A percentile compares a stretch with the other conserved stretches of the same genome.
These are phyloP conservation scores for Arabis hirsuta DNA, from an alignment of 345 rosid genomes.

Conservation along the genomic window DNA sequence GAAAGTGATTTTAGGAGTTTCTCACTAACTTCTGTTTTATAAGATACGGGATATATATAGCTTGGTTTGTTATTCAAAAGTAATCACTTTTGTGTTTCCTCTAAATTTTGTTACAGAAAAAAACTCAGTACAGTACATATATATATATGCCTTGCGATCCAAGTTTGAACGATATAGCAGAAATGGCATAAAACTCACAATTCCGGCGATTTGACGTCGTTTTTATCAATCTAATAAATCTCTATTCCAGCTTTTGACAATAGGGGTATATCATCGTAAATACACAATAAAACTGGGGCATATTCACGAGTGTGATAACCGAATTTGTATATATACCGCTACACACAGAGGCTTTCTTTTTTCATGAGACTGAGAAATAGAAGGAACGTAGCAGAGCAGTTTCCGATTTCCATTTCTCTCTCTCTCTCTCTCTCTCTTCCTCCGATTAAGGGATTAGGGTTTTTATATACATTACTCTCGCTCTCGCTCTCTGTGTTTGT, in stretches of 20 bases:
- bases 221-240: too few relatives aligned
- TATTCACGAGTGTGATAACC: neutral
- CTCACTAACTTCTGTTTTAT: too few relatives aligned
- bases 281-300: neutral
- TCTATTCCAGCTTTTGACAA: neutral
- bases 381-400: slow-evolving; percentile 65
- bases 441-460: slow-evolving; percentile 54
- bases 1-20: too few relatives aligned
- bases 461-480: slow-evolving; percentile 4
- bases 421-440: slow-evolving; percentile 32
- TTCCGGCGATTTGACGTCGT: too few relatives aligned
- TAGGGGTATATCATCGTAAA: slow-evolving; percentile 18
- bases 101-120: slow-evolving; percentile 2
- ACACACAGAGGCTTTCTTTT: slow-evolving; percentile 26
- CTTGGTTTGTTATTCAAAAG: neutral
- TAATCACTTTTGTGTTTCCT: neutral
- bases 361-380: slow-evolving; percentile 34
- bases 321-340: neutral
- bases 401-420: slow-evolving; percentile 61
- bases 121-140: neutral
- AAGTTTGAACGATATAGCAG: neutral
- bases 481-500: slow-evolving; percentile 1
- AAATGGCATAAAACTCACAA: neutral
- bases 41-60: neutral
- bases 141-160: slow-evolving; percentile 21